Conservation (phyloP, 2,329 filamentous ascomycete species). For the Zymoseptoria crescenta region DNA sequence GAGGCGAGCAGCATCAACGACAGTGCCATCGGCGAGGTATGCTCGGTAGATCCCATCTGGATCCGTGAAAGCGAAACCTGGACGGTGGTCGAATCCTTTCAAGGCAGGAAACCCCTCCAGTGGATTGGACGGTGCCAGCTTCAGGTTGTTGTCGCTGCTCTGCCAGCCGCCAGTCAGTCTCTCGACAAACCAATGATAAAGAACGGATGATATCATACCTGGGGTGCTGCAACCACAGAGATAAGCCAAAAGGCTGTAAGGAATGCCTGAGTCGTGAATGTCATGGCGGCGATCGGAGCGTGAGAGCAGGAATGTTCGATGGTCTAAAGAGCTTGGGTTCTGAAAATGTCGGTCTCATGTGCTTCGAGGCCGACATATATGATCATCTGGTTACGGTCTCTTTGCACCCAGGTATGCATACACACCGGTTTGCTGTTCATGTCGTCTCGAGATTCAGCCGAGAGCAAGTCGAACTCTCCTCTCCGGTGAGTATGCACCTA, state of each 20-base stretch:
- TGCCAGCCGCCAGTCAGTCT: neutral
- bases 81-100: neutral
- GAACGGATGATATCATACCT: neutral
- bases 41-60: neutral
- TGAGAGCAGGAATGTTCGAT: neutral
- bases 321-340: neutral
- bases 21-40: neutral
- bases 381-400: neutral
- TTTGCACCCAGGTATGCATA: neutral
- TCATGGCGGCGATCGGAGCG: neutral
- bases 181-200: neutral
- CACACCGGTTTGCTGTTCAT: neutral
- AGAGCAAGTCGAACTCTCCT: no score
- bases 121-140: neutral
- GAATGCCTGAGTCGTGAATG: neutral
- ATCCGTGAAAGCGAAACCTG: neutral
- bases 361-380: neutral
- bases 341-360: neutral
- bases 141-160: neutral
- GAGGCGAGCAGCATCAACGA: neutral
- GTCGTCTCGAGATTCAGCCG: neutral
- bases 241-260: neutral
- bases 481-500: no score
- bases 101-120: neutral
- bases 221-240: neutral